Conservation (phyloP, 371 early-diverging fungal species). For the Lichtheimia ornata region DNA sequence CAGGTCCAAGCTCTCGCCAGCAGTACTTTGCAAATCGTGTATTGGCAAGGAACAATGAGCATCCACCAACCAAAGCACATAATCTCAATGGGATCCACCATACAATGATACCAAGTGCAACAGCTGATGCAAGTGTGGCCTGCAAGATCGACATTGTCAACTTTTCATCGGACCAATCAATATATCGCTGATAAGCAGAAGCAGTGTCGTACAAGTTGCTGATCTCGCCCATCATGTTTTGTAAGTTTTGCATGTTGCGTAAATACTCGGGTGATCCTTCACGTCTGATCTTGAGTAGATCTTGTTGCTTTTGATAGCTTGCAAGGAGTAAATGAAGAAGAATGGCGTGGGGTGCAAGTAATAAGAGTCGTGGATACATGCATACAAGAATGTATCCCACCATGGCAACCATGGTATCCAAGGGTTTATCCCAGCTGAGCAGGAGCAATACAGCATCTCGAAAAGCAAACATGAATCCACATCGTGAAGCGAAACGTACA, state of each 20-base stretch:
- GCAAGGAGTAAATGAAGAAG: slow-evolving; percentile 27
- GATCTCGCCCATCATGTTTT: slow-evolving; percentile 55
- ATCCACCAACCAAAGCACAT: slow-evolving; percentile 28
- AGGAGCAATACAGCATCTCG: slow-evolving; percentile 41
- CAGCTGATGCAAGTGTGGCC: slow-evolving; percentile 21
- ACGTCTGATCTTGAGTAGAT: not conserved
- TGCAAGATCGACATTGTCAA: slow-evolving; percentile 39
- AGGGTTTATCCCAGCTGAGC: slow-evolving; percentile 48
- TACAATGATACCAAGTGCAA: slow-evolving; percentile 16
- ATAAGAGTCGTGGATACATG: slow-evolving; percentile 40
- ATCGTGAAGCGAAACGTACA: slow-evolving; percentile 44
- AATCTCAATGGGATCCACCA: slow-evolving; percentile 37
- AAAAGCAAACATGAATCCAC: slow-evolving; percentile 45
- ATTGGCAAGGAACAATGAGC: slow-evolving; percentile 34
- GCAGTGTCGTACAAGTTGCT: slow-evolving; percentile 38
- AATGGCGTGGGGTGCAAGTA: slow-evolving; percentile 37
- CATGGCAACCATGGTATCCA: slow-evolving; percentile 39
- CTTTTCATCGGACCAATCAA: slow-evolving; percentile 44
- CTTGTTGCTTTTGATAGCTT: slow-evolving; percentile 19
- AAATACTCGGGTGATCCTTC: slow-evolving; percentile 48
- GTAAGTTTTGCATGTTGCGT: slow-evolving; percentile 44
- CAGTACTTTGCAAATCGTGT: slow-evolving; percentile 43
- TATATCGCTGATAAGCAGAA: slow-evolving; percentile 23
- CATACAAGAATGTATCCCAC: slow-evolving; percentile 40
- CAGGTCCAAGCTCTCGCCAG: slow-evolving; percentile 32